These are phyloP conservation scores for Neltuma alba DNA, from an alignment of 306 rosid genomes.

Conservation along the genomic window DNA sequence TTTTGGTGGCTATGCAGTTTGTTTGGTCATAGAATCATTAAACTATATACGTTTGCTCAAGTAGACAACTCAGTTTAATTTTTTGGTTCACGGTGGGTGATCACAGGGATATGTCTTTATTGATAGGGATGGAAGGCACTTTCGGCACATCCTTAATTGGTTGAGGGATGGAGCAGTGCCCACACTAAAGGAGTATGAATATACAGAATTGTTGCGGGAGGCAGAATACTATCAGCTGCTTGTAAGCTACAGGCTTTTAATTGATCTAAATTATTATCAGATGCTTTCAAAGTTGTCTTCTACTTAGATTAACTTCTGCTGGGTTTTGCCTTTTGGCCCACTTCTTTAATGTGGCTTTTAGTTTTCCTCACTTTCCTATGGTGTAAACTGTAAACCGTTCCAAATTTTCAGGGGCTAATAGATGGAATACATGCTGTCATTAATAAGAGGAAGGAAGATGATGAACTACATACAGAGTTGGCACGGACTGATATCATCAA, in stretches of 20 bases:
- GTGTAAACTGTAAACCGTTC: conserved; percentile 6
- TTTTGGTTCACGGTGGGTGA: conserved; percentile 26
- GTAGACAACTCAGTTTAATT: not conserved
- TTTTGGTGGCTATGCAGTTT: not conserved
- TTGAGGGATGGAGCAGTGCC: conserved; percentile 86
- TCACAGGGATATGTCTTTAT: conserved; percentile 85
- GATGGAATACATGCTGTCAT: conserved; percentile 64
- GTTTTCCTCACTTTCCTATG: not conserved
- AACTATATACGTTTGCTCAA: not conserved
- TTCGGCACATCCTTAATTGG: conserved; percentile 95
- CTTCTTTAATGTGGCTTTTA: not conserved
- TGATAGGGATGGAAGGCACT: conserved; percentile 90
- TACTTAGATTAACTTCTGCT: conserved; percentile 1
- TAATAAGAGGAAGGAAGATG: conserved; percentile 64
- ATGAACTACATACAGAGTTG: conserved; percentile 67
- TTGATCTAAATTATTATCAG: conserved; percentile 18
- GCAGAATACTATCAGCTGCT: conserved; percentile 92
- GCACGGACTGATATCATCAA: conserved; percentile 88
- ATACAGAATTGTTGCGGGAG: conserved; percentile 71
- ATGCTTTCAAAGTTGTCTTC: conserved; percentile 23
- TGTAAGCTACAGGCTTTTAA: conserved; percentile 48
- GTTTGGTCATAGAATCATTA: not conserved
- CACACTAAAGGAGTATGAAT: conserved; percentile 58
- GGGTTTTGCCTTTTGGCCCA: not conserved
- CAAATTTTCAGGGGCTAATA: conserved; percentile 70